Evolutionary conservation across 352 stramenopile genomes (phyloP), one percentile per base, ranked within the genome.

Genomic region (Phytopythium litorale): DNA sequence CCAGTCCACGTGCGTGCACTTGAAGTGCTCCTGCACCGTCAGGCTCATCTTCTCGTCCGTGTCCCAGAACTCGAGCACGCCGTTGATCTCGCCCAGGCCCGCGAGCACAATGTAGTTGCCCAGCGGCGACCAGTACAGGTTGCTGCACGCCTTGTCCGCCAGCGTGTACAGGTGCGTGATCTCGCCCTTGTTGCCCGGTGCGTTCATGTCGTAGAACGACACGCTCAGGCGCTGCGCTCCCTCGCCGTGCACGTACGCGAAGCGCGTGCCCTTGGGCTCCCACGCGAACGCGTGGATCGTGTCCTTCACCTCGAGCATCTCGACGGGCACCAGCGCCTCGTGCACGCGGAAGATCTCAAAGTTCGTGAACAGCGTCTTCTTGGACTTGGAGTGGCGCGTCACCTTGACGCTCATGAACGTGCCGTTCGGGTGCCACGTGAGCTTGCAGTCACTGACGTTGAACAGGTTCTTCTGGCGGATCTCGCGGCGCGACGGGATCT

Each of bases 321-420:
- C 97, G 4, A 99, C 96, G 0, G 97, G 97, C 65, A 99, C 90
- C 56, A 97, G 92, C 37, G 86, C 57, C 67, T 99, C 95, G 49
- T 90, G 91, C 46, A 99, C 79, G 58, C 97, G 86, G 81, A 99
- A 99, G 48, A 99, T 78, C 75, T 99, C 97, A 72, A 99, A 97
- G 72, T 99, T 99, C 59, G 98, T 99, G 83, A 98, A 99, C 51
- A 98, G 82, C 40, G 97, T 99, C 85, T 99, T 99, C 81, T 99
- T 99, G 5, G 81, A 92, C 80, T 94, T 96, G 67, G 83, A 92
- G 76, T 94, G 84, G 42, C 87, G 83, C 53, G 84, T 94, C 23
- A 95, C 89, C 70, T 94, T 93, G 32, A 94, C 92, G 59, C 88
- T 96, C 48, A 98, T 60, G 77, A 94, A 98, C 48, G 97, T 92